These are phyloP conservation scores for Globisporangium irregulare DNA, from an alignment of 352 stramenopile genomes.

Conservation along the genomic window DNA sequence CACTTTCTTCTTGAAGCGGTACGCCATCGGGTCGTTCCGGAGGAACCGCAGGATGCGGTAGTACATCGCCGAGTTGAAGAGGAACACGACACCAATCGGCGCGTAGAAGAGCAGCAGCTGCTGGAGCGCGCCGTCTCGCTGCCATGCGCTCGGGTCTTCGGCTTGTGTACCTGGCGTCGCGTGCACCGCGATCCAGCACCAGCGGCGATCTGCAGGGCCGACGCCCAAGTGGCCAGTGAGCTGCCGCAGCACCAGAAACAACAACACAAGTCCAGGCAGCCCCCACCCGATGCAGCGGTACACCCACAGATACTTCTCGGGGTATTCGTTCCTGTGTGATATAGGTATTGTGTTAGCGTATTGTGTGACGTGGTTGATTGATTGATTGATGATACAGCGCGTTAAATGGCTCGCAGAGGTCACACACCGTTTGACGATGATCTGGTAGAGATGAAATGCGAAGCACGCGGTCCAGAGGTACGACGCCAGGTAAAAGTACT, in stretches of 20 bases:
- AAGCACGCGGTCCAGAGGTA: slow-evolving; percentile 86
- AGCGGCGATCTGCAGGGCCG: slow-evolving; percentile 58
- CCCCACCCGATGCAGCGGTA: slow-evolving; percentile 72
- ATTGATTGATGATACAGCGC: not conserved
- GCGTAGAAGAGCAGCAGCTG: slow-evolving; percentile 70
- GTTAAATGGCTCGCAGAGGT: not conserved
- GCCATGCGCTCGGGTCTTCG: slow-evolving; percentile 35
- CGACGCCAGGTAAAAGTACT: slow-evolving; percentile 82
- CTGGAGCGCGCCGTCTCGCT: slow-evolving; percentile 43
- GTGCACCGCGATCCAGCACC: slow-evolving; percentile 76
- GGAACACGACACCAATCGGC: slow-evolving; percentile 56
- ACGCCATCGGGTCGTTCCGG: slow-evolving; percentile 59
- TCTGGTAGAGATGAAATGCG: slow-evolving; percentile 84
- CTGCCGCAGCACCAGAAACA: slow-evolving; percentile 61
- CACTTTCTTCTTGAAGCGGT: slow-evolving; percentile 52
- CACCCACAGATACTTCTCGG: slow-evolving; percentile 52
- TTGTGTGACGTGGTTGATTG: not conserved
- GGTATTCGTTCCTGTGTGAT: slow-evolving; percentile 59
- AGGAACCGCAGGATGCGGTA: slow-evolving; percentile 60
- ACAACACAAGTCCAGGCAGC: slow-evolving; percentile 45
- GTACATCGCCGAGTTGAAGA: slow-evolving; percentile 68
- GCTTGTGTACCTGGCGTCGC: slow-evolving; percentile 14
- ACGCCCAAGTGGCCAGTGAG: slow-evolving; percentile 70
- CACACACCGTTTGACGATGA: slow-evolving; percentile 68
- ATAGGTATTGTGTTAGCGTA: not conserved